Percentiles rank a stretch among this genome's conserved stretches.
Evolutionary conservation across 139 green algal genomes (phyloP).

Genomic region (Chlamydomonas applanata): DNA sequence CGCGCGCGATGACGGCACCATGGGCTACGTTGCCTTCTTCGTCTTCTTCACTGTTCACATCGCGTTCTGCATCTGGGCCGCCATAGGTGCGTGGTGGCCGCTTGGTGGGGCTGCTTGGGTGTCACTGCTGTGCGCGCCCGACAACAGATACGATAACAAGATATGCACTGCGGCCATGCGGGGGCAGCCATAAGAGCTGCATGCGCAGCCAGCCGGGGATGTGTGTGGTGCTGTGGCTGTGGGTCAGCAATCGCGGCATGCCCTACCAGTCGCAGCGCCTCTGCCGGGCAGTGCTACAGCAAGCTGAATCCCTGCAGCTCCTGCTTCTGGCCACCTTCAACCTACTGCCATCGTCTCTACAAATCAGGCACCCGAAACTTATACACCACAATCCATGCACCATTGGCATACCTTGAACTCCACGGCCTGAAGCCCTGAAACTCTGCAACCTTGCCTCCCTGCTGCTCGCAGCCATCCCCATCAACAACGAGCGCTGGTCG

Average conservation of each 20-base stretch:
- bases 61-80: slow-evolving; percentile 58
- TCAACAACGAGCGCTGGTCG: slow-evolving; percentile 37
- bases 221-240: no score
- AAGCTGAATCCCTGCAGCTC: not conserved
- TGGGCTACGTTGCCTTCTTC: slow-evolving; percentile 67
- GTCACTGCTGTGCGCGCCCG: no score
- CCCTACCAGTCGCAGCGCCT: no score
- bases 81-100: slow-evolving; percentile 36
- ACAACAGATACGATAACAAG: no score
- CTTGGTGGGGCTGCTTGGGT: not conserved
- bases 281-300: not conserved
- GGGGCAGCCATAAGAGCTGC: no score
- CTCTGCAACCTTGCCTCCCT: not conserved
- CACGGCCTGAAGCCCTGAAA: not conserved
- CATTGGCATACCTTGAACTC: not conserved
- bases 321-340: no score
- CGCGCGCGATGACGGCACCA: slow-evolving; percentile 38
- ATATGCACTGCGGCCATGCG: no score
- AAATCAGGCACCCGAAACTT: not conserved
- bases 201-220: no score
- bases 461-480: slow-evolving; percentile 27
- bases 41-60: slow-evolving; percentile 59
- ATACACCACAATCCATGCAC: not conserved
- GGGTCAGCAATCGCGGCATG: no score
- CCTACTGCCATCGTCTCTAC: not conserved